Evolutionary conservation across 306 rosid genomes (phyloP), one percentile per base, ranked within the genome.

Genomic region (Astragalus glycyphyllos): DNA sequence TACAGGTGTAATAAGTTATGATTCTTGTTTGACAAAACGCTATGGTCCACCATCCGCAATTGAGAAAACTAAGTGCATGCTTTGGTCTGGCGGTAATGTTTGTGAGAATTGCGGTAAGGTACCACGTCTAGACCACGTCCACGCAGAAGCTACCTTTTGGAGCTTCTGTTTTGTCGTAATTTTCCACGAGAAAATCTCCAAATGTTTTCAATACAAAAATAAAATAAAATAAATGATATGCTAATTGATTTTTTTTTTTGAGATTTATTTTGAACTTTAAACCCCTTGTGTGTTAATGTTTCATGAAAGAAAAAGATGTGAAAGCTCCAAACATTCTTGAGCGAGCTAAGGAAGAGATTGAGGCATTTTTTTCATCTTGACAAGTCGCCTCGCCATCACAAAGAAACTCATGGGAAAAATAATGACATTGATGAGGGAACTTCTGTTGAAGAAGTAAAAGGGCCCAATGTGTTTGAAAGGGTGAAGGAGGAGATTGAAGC

Each of bases 401-500:
- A 82, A 51, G 97, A 92, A 85, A 92, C 96, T 4, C 96, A 92
- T 72, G 97, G 96, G 62, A 90, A 8, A 69, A 86, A 79, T 59
- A 79, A 85, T 76, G 96, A 86, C 77, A 92, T 92, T 71, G 89
- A 74, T 58, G 79, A 83, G 73, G 61, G 34, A 60, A 79, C 81
- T 66, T 15, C 68, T 8, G 17, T 20, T 55, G 70, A 72, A 23
- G 83, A 77, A 57, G 77, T 85, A 42, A 88, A 85, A 68, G 93
- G 80, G 0, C 93, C 93, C 4, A 7, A 29, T 31, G 56, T 85
- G 42, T 56, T 87, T 57, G 84, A 68, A 20, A 58, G 90, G 67
- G 82, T 74, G 54, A 79, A 81, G 69, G 92, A 87, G 48, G 92
- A 87, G 80, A 16, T 87, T 38, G 90, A 87, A 69, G 92, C 90